Base-by-base conservation (phyloP, 257 asterid genomes). In the Nicotiana paniculata region DNA sequence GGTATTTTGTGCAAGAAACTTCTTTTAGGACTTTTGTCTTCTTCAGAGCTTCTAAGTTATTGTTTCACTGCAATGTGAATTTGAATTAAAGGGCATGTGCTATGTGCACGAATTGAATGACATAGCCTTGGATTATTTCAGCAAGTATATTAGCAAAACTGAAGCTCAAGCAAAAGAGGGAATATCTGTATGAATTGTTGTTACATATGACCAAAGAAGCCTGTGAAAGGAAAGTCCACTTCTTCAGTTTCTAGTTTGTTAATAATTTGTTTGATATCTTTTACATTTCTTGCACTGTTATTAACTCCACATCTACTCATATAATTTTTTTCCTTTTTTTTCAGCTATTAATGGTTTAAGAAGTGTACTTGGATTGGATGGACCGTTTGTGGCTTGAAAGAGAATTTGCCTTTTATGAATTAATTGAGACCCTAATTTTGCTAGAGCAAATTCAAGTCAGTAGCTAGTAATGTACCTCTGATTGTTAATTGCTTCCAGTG, bases 391-490 rank as follows among this genome's bases (percentile, higher is more conserved):
- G 9, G 6, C 61, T 33, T 53, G 32, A 2, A 66, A 26, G 75
- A 83, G 48, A 68, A 58, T 9, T 70, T 43, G 15, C 77, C 33
- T 39, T n/a, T 39, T 18, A 39, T 69, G 57, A 18, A 69, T 18
- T 69, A 39, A 69, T 69, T 69, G 57, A 69, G 57, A 39, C 43
- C 21, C 17, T 6, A 70, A 21, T 70, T 33, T 39, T 70, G 78
- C 43, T 70, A 70, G 33, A 21, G 77, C 58, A 43, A 70, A 43
- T 18, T 46, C 35, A 46, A 43, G 33, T 46, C 33, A 46, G 59
- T 21, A 70, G 78, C 58, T 69, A 37, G 80, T 69, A 85, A 87
- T 87, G 89, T 82, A 75, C 59, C 79, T 77, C 67, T 77, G 51
- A 15, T 72, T 66, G 26, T 75, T 46, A 80, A 76, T 84, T 33